These are phyloP conservation scores for Citrus cavaleriei DNA, from an alignment of 345 rosid genomes.

Conservation along the genomic window DNA sequence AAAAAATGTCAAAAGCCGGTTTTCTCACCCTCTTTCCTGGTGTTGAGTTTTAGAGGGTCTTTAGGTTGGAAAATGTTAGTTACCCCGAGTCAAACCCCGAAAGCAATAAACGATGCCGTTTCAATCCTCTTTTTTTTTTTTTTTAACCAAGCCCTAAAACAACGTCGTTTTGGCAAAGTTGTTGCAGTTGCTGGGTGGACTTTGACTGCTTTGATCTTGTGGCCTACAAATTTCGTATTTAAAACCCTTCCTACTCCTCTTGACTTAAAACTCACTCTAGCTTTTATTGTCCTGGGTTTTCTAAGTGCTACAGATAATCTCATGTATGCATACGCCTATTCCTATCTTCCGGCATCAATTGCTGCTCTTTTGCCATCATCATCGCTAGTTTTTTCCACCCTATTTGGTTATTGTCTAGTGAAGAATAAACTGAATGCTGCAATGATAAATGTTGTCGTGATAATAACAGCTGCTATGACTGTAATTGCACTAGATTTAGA, in stretches of 20 bases:
- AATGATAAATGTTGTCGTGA: conserved; percentile 57
- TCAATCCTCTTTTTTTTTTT: no score
- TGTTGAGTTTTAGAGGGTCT: no score
- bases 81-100: no score
- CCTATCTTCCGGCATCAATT: conserved; percentile 86
- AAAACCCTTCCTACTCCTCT: conserved; percentile 57
- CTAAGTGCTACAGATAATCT: conserved; percentile 77
- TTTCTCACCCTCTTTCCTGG: no score
- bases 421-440: conserved; percentile 64
- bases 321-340: conserved; percentile 84
- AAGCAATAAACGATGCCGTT: no score
- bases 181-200: conserved; percentile 88
- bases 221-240: conserved; percentile 46
- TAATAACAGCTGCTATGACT: conserved; percentile 67
- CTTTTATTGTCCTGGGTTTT: conserved; percentile 60
- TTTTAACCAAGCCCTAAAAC: no score
- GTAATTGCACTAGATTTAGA: conserved; percentile 72
- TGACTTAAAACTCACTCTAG: conserved; percentile 41
- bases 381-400: conserved; percentile 63
- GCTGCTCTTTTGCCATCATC: conserved; percentile 82
- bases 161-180: no score
- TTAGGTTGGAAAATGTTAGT: no score
- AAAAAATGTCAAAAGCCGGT: no score
- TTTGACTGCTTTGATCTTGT: conserved; percentile 49
- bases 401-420: conserved; percentile 63